Evolutionary conservation across 2,329 filamentous ascomycete genomes (phyloP).

Genomic region (Mariannaea elegans): DNA sequence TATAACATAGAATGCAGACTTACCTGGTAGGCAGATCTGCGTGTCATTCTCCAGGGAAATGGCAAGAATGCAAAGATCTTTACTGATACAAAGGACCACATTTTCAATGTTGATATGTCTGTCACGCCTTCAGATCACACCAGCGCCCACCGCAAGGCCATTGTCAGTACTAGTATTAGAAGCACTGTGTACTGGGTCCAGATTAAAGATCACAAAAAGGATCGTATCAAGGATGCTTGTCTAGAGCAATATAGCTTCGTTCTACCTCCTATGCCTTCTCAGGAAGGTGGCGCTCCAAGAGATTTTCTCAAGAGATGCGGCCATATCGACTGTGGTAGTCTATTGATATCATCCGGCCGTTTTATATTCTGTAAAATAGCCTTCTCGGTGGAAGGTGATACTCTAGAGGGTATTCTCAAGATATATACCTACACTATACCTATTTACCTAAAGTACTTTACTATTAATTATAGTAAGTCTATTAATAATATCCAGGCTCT

Average conservation of each 20-base stretch:
- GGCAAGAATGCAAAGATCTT: slow-evolving; percentile 93
- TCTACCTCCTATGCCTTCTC: slow-evolving; percentile 84
- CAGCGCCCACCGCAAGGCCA: slow-evolving; percentile 74
- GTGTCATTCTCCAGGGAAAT: slow-evolving; percentile 93
- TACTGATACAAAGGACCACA: slow-evolving; percentile 87
- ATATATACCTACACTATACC: no score
- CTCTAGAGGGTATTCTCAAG: no score
- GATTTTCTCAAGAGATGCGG: no score
- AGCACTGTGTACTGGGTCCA: slow-evolving; percentile 97
- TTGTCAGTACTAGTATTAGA: slow-evolving; percentile 92
- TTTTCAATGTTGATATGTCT: slow-evolving; percentile 92
- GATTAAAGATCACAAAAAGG: slow-evolving; percentile 78
- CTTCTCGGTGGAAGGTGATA: no score
- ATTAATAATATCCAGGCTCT: no score
- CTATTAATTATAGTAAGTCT: no score
- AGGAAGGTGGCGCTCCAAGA: slow-evolving; percentile 92
- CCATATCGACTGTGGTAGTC: no score
- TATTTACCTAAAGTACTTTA: no score
- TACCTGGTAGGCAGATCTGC: no score
- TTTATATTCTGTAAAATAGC: no score
- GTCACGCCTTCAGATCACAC: slow-evolving; percentile 67
- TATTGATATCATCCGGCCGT: no score
- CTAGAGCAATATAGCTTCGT: slow-evolving; percentile 88
- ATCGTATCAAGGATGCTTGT: slow-evolving; percentile 79
- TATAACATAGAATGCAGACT: no score